Evolutionary conservation across 192 early-diverging fungal species (phyloP).

Genomic region (Umbelopsis sp.): DNA sequence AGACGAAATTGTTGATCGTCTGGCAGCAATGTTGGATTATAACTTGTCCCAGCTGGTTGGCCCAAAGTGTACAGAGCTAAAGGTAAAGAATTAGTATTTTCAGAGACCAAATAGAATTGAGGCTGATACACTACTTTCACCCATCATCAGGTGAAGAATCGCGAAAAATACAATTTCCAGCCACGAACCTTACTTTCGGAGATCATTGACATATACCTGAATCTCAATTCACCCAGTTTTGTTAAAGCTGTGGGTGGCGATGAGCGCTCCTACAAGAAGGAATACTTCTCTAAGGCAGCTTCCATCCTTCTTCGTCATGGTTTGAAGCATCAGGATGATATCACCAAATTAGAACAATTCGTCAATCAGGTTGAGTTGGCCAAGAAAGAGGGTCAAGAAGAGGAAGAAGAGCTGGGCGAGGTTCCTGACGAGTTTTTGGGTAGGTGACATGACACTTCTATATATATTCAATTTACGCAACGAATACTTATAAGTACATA

Average conservation of each 20-base stretch:
- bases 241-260: slow-evolving; percentile 83
- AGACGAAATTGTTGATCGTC: slow-evolving; percentile 84
- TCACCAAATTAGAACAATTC: slow-evolving; percentile 66
- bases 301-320: slow-evolving; percentile 65
- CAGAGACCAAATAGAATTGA: background rate
- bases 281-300: slow-evolving; percentile 76
- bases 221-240: slow-evolving; percentile 71
- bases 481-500: background rate
- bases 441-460: slow-evolving; percentile 31
- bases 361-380: slow-evolving; percentile 73
- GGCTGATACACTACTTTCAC: background rate
- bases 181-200: slow-evolving; percentile 83
- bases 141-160: slow-evolving; percentile 66
- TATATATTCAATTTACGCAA: background rate
- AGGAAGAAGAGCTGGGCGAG: slow-evolving; percentile 81
- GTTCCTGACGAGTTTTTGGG: slow-evolving; percentile 91
- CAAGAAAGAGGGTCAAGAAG: slow-evolving; percentile 59
- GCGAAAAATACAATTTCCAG: slow-evolving; percentile 88
- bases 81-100: slow-evolving; percentile 49
- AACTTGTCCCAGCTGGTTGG: slow-evolving; percentile 90
- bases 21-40: slow-evolving; percentile 98
- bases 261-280: slow-evolving; percentile 80
- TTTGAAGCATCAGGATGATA: slow-evolving; percentile 67
- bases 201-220: slow-evolving; percentile 83
- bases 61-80: slow-evolving; percentile 86